These are phyloP conservation scores for Entonaema liquescens DNA, from an alignment of 495 filamentous ascomycete genomes.

Conservation along the genomic window DNA sequence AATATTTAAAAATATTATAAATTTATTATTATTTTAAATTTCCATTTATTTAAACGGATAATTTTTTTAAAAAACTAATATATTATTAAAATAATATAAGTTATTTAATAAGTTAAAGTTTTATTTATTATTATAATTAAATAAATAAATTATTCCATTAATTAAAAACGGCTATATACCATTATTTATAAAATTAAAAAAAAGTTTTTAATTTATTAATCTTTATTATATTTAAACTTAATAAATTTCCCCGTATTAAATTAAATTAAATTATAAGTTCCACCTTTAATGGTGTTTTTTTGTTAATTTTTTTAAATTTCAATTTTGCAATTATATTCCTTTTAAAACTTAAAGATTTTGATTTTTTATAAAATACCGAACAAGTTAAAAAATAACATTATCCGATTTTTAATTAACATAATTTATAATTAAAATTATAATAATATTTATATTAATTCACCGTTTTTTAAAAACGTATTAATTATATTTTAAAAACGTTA, in stretches of 20 bases:
- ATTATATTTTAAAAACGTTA: too few relatives aligned
- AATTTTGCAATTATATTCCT: background rate
- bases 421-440: background rate
- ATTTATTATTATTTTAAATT: background rate
- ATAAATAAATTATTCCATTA: slow-evolving; percentile 1
- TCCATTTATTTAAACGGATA: background rate
- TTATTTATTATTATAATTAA: background rate
- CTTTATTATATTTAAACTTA: background rate
- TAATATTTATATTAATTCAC: background rate
- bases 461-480: too few relatives aligned
- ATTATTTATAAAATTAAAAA: background rate
- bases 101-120: slow-evolving; percentile 1
- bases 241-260: background rate
- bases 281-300: background rate
- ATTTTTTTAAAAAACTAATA: background rate
- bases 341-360: background rate
- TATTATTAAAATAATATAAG: slow-evolving; percentile 2
- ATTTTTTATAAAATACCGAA: background rate
- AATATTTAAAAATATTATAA: slow-evolving; percentile 1
- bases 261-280: background rate
- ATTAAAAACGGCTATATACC: background rate
- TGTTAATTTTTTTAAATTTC: background rate
- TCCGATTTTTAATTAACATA: background rate
- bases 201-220: slow-evolving; percentile 1
- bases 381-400: background rate